Evolutionary conservation across 768 basidiomycete species (phyloP), one percentile per base, ranked within the genome.

Genomic region (Serendipita sp.): DNA sequence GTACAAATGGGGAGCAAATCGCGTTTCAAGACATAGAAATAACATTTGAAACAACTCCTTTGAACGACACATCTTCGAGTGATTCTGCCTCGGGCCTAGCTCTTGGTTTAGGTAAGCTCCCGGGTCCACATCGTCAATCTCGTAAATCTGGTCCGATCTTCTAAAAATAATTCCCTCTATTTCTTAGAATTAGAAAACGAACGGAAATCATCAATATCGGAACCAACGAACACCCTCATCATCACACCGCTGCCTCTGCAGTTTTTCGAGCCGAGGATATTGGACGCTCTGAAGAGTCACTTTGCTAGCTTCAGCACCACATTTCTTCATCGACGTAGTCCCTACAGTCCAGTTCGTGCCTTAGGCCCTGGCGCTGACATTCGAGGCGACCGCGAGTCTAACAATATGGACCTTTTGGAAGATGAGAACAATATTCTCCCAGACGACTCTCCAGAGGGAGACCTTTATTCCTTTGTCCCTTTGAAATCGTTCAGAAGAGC

Each of bases 401-500:
- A 28, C 24, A n/a, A n/a, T 10, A 11, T 10, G 10, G 56, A 32
- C 32, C 24, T 28, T 5, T n/a, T 38, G 16, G 35, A 32, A 35
- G 56, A 60, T n/a, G 35, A 30, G 7, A 35, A 60, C 16, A 28
- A 60, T 16, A 35, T 60, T n/a, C 3, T 60, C 16, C 28, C 24
- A 37, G 56, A 60, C 8, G 24, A 60, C 10, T 24, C 18, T 8
- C 35, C 56, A 4, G 56, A 86, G 69, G 95, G 96, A 16, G 76
- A 79, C 30, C 83, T 99, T n/a, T 85, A 88, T 70, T 81, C 86
- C 69, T 99, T 94, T 93, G 90, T 88, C 0, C 92, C 92, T 2
- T 74, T 98, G 3, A 82, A 81, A 18, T 85, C 83, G 3, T 92
- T 97, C 70, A 81, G 83, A 0, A 80, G 94, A 34, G 86, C 92